Evolutionary conservation across 208 protist species (phyloP).

Genomic region (Leptomonas pyrrhocoris): DNA sequence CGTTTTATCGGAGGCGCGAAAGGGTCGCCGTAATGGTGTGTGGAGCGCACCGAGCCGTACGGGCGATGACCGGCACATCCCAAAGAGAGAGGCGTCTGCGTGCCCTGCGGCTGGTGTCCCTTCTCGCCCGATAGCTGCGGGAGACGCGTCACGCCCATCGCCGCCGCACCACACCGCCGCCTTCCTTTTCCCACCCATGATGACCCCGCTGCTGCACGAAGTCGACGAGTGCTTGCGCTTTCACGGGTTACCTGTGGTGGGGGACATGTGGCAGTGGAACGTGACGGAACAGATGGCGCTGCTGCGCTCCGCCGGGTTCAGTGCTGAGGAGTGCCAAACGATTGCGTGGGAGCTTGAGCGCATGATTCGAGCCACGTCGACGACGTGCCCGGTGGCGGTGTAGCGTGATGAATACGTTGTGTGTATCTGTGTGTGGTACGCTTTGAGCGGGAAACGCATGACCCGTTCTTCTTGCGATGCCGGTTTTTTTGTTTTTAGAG

Average conservation of each 20-base stretch:
- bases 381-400: constrained; percentile 21
- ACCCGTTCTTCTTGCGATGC: too few species aligned
- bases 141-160: too few species aligned
- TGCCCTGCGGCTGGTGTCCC: too few species aligned
- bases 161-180: neutral
- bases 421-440: too few species aligned
- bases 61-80: too few species aligned
- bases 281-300: constrained; percentile 15
- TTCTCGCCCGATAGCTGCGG: too few species aligned
- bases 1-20: too few species aligned
- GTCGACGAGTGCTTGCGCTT: constrained; percentile 36
- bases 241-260: constrained; percentile 19
- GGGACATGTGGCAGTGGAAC: constrained; percentile 39
- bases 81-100: too few species aligned
- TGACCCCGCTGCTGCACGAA: constrained; percentile 43
- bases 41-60: too few species aligned
- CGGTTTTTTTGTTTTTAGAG: too few species aligned
- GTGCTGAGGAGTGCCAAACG: constrained; percentile 22
- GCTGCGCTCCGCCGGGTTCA: constrained; percentile 35
- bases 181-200: constrained; percentile 32
- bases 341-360: constrained; percentile 49
- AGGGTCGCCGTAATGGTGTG: too few species aligned
- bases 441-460: too few species aligned
- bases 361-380: constrained; percentile 33
- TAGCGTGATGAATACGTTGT: neutral